These are phyloP conservation scores for Aeschynomene evenia DNA, from an alignment of 306 rosid genomes.

Conservation along the genomic window DNA sequence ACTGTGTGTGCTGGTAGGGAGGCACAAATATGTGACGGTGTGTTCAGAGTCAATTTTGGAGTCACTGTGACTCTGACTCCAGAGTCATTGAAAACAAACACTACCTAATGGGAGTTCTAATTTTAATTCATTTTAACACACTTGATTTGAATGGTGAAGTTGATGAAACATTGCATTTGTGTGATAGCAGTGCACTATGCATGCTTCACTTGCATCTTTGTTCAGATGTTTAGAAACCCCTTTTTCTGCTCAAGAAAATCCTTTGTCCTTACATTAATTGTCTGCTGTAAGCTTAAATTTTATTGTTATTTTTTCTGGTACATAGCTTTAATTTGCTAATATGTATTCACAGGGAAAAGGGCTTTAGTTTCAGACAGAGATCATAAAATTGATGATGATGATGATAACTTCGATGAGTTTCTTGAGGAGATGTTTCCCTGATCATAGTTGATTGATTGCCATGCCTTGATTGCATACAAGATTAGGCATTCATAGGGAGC, in stretches of 20 bases:
- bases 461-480: neutral
- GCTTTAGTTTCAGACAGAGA: slow-evolving; percentile 47
- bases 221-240: neutral
- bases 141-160: slow-evolving; percentile 19
- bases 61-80: too few species aligned
- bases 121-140: neutral
- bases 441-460: slow-evolving; percentile 16
- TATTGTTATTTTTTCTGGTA: neutral
- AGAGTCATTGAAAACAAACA: too few species aligned
- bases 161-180: slow-evolving; percentile 8
- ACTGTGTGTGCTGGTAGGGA: too few species aligned
- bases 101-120: neutral
- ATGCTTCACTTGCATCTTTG: slow-evolving; percentile 15
- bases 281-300: slow-evolving; percentile 18
- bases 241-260: neutral
- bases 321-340: slow-evolving; percentile 7
- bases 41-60: too few species aligned
- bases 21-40: too few species aligned
- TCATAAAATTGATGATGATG: slow-evolving; percentile 34
- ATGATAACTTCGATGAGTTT: slow-evolving; percentile 63
- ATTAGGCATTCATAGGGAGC: neutral
- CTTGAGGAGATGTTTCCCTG: slow-evolving; percentile 92
- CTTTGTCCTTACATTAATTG: neutral
- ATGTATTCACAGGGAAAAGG: slow-evolving; percentile 58
- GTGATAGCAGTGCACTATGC: neutral